phyloP scores from a whole-genome alignment of 768 basidiomycete genomes.

The Chiua virens region DNA sequence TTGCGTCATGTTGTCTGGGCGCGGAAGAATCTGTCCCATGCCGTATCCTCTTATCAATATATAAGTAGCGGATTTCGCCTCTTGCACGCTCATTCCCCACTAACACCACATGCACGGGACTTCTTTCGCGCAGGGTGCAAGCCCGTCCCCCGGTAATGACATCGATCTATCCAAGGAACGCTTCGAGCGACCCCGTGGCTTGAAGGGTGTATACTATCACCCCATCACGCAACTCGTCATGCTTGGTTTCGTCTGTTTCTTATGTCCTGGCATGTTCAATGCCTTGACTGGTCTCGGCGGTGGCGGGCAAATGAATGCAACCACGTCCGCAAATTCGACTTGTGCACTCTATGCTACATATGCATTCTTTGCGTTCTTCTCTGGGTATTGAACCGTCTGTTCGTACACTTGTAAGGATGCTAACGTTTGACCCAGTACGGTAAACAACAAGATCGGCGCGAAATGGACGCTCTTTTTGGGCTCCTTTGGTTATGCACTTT shows the following conservation, averaged over 20 bases:
- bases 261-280: constrained; percentile 67
- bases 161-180: constrained; percentile 16
- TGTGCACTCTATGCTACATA: constrained; percentile 64
- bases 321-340: constrained; percentile 69
- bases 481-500: constrained; percentile 69
- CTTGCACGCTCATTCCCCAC: not conserved
- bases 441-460: constrained; percentile 77
- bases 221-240: constrained; percentile 58
- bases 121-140: constrained; percentile 3
- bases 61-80: not conserved
- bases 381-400: constrained; percentile 47
- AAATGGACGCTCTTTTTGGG: constrained; percentile 71
- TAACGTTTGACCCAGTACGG: constrained; percentile 43
- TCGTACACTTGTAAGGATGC: not conserved
- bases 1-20: not conserved
- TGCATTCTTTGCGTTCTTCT: constrained; percentile 57
- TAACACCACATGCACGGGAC: not conserved
- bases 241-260: constrained; percentile 67
- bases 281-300: constrained; percentile 75
- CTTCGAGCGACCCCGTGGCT: constrained; percentile 46
- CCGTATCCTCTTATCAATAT: not conserved
- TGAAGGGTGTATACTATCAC: constrained; percentile 57
- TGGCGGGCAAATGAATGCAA: constrained; percentile 67
- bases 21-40: not conserved
- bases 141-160: not conserved